Evolutionary conservation across 345 rosid genomes (phyloP), one percentile per base, ranked within the genome.

Genomic region (Salix viminalis): DNA sequence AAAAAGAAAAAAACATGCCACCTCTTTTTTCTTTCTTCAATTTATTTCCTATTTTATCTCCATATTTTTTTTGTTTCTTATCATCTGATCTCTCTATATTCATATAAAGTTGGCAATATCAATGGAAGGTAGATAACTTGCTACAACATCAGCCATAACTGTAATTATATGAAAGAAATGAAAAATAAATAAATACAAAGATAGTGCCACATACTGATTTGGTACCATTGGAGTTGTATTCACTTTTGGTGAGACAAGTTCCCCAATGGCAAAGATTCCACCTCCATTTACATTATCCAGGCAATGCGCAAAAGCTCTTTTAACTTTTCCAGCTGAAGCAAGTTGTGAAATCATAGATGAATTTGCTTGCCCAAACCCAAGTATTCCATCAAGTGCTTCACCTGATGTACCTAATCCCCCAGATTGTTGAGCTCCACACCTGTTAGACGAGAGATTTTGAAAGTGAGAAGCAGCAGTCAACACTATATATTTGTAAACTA

Each of bases 281-380:
- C 99, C 99, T 44, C 97, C 99, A 37, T 81, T 69, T 28, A 44
- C 37, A 79, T 82, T 90, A 70, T 95, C 97, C 81, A 95, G 81
- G 84, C 99, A 94, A 84, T 94, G 99, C 4, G 96, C 85, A 82
- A 92, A 94, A 50, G 79, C 81, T 82, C 77, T 88, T 84, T 89
- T 91, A 3, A 88, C 89, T 52, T 83, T 84, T 41, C 96, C 93
- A 12, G 90, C 75, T 0, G 87, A 79, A 76, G 97, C 90, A 67
- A 95, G 87, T 87, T 95, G 99, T 64, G 99, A 91, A 81, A 95
- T 78, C 79, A 93, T 65, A 72, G 97, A 95, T 52, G 97, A 85
- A 76, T 90, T 91, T 70, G 95, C 70, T 77, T 95, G 94, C 66
- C 99, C 99, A 79, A 95, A 90, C 60, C 99, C 99, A 83, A 95